These are phyloP conservation scores for Chloranthus sessilifolius DNA, from an alignment of 164 flowering plant genomes.

Conservation along the genomic window DNA sequence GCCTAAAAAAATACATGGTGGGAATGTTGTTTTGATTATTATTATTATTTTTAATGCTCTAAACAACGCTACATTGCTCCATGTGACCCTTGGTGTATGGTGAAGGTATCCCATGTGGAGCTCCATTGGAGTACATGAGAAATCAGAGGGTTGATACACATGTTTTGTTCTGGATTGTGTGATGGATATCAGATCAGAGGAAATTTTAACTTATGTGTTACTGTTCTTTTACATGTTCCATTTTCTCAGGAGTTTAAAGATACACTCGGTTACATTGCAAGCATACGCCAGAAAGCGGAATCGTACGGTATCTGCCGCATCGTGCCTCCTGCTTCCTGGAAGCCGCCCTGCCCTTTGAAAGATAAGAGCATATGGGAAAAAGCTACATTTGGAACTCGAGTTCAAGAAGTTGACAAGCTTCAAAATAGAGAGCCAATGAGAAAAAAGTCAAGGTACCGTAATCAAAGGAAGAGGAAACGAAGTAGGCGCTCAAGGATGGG, in stretches of 20 bases:
- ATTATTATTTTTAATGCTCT: too few relatives aligned
- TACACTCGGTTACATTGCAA: constrained; percentile 62
- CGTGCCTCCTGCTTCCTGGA: constrained; percentile 82
- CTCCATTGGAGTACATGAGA: too few relatives aligned
- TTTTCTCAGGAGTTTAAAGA: constrained; percentile 73
- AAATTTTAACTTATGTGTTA: too few relatives aligned
- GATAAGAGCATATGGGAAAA: constrained; percentile 52
- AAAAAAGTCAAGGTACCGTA: constrained; percentile 39
- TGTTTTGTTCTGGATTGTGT: too few relatives aligned
- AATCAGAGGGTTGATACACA: too few relatives aligned
- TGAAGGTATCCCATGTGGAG: too few relatives aligned
- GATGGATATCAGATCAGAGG: too few relatives aligned
- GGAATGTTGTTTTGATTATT: too few relatives aligned
- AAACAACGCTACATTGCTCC: too few relatives aligned
- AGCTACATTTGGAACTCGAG: constrained; percentile 60
- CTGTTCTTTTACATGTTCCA: too few relatives aligned
- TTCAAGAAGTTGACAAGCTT: constrained; percentile 73
- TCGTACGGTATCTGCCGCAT: constrained; percentile 86
- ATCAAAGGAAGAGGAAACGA: constrained; percentile 55
- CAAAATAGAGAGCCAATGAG: constrained; percentile 81
- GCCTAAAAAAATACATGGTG: too few relatives aligned
- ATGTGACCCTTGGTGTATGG: too few relatives aligned
- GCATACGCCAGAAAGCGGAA: constrained; percentile 57
- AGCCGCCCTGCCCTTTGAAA: constrained; percentile 68
- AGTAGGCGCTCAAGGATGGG: constrained; percentile 43